Percentiles rank a stretch among this genome's conserved stretches.
Conservation (phyloP, 441 rosid species). For the Isatis lusitanica region DNA sequence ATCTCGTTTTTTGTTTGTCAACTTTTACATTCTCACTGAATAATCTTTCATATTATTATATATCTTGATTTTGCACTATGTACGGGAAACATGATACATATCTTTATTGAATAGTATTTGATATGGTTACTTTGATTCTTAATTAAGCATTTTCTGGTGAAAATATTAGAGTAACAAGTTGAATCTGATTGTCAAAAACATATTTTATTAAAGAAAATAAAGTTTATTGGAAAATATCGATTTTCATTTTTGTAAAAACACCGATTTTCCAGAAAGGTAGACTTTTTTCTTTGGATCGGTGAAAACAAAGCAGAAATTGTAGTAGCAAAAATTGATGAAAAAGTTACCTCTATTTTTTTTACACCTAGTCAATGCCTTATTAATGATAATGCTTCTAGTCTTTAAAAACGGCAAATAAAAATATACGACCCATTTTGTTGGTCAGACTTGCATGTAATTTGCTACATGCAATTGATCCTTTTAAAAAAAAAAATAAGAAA, state of each 20-base stretch:
- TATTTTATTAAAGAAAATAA: background rate
- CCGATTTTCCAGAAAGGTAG: background rate
- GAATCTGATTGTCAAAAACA: background rate
- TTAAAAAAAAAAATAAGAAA: background rate
- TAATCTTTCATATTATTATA: background rate
- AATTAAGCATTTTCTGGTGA: background rate
- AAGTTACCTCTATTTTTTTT: background rate
- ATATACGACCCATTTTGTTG: background rate
- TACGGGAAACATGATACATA: background rate
- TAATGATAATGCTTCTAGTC: constrained; percentile 18
- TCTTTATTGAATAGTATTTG: background rate
- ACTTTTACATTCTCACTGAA: background rate
- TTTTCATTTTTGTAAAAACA: background rate
- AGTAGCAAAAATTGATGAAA: background rate
- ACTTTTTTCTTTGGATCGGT: background rate
- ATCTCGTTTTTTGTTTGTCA: background rate
- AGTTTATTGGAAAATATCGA: background rate
- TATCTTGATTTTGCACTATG: background rate
- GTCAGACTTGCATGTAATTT: constrained; percentile 1
- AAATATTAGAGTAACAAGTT: background rate
- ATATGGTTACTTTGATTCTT: background rate
- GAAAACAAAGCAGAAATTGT: background rate
- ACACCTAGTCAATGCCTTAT: constrained; percentile 12
- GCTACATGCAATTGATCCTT: constrained; percentile 2
- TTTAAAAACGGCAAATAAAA: constrained; percentile 5